phyloP scores from a whole-genome alignment of 768 basidiomycete genomes.

The Suillus subaureus region DNA sequence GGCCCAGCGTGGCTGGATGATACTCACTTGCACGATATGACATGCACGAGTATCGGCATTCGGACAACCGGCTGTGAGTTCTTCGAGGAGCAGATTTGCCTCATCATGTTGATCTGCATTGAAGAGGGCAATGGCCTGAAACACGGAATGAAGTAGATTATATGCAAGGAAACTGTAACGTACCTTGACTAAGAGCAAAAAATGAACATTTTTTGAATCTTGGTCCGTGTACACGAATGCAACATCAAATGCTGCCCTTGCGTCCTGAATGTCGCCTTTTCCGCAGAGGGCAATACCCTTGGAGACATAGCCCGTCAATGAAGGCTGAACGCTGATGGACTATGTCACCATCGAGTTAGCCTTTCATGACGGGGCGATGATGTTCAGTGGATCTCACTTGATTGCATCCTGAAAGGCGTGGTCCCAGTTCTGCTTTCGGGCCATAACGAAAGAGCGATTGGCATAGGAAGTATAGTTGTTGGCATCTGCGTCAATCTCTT shows the following conservation, averaged over 20 bases:
- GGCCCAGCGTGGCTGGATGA: not conserved
- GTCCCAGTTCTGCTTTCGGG: not conserved
- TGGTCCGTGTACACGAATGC: not conserved
- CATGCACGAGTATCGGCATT: not conserved
- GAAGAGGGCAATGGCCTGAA: not conserved
- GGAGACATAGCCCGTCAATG: not conserved
- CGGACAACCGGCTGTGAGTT: not conserved
- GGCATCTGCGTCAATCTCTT: not conserved
- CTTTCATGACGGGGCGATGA: not conserved
- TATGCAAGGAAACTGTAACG: not conserved
- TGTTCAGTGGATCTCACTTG: not conserved
- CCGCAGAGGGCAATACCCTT: not conserved
- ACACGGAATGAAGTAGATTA: not conserved
- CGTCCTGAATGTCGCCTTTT: not conserved
- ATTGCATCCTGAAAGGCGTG: not conserved
- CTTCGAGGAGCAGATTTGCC: not conserved
- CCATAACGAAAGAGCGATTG: not conserved
- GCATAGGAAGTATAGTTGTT: not conserved
- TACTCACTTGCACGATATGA: not conserved
- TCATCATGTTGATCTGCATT: not conserved
- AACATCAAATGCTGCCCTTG: not conserved
- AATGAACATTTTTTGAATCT: not conserved
- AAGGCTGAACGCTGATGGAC: not conserved
- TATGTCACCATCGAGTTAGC: not conserved
- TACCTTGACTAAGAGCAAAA: not conserved